Evolutionary conservation across 2,329 filamentous ascomycete genomes (phyloP).

Genomic region (Huntiella decipiens): DNA sequence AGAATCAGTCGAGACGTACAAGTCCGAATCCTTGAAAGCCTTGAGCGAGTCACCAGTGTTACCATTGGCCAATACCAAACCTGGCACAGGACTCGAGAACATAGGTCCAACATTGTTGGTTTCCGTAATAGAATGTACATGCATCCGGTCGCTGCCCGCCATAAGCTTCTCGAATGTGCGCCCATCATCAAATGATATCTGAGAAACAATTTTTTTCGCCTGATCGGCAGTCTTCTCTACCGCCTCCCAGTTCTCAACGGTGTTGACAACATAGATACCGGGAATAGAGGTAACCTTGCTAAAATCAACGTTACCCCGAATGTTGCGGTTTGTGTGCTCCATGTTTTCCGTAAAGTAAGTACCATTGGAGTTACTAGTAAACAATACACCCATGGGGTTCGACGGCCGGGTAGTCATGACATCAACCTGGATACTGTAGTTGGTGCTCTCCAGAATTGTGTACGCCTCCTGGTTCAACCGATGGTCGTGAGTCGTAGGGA

Average conservation of each 20-base stretch:
- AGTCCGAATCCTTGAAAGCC: slow-evolving; percentile 51
- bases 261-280: slow-evolving; percentile 79
- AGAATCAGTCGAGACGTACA: slow-evolving; percentile 82
- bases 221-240: slow-evolving; percentile 34
- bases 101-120: slow-evolving; percentile 66
- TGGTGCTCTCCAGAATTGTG: slow-evolving; percentile 85
- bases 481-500: slow-evolving; percentile 56
- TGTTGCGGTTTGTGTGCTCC: slow-evolving; percentile 77
- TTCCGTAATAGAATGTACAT: slow-evolving; percentile 84
- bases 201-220: slow-evolving; percentile 52
- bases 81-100: slow-evolving; percentile 85
- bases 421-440: slow-evolving; percentile 94
- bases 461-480: slow-evolving; percentile 64
- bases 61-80: slow-evolving; percentile 82
- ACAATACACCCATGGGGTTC: slow-evolving; percentile 65
- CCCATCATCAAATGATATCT: slow-evolving; percentile 92
- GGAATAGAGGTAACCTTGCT: slow-evolving; percentile 86
- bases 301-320: slow-evolving; percentile 66
- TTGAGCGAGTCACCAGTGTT: slow-evolving; percentile 65
- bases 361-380: slow-evolving; percentile 93
- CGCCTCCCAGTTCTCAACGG: slow-evolving; percentile 69
- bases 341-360: slow-evolving; percentile 88
- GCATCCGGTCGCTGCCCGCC: slow-evolving; percentile 46
- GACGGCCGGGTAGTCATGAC: slow-evolving; percentile 53
- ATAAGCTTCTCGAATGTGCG: slow-evolving; percentile 63